Evolutionary conservation across 768 basidiomycete species (phyloP).

Genomic region (Erythrobasidium yunnanense): DNA sequence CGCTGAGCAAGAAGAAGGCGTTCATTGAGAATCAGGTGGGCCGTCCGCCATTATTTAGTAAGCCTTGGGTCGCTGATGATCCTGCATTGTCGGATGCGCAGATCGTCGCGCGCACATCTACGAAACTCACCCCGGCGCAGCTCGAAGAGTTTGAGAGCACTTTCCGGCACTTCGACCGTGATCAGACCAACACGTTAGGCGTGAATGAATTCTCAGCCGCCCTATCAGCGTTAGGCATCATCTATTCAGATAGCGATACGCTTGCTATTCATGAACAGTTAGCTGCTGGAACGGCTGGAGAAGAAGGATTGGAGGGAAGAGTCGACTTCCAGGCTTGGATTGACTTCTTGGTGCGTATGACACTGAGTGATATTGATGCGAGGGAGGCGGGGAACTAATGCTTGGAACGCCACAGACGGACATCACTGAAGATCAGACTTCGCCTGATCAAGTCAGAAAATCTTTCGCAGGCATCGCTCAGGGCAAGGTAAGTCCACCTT

Average conservation of each 20-base stretch:
- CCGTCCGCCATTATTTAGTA: not conserved
- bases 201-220: slow-evolving; percentile 84
- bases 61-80: not conserved
- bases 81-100: slow-evolving; percentile 40
- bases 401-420: slow-evolving; percentile 65
- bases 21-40: slow-evolving; percentile 92
- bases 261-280: slow-evolving; percentile 70
- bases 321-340: slow-evolving; percentile 1
- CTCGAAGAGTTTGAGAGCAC: slow-evolving; percentile 93
- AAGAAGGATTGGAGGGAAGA: not conserved
- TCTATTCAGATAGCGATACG: slow-evolving; percentile 71
- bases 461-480: slow-evolving; percentile 84
- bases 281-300: not conserved
- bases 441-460: slow-evolving; percentile 79
- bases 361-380: slow-evolving; percentile 45
- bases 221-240: slow-evolving; percentile 82
- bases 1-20: slow-evolving; percentile 75
- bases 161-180: slow-evolving; percentile 93
- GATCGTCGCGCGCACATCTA: slow-evolving; percentile 88
- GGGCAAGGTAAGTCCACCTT: slow-evolving; percentile 58
- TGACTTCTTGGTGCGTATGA: slow-evolving; percentile 5
- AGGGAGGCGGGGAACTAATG: slow-evolving; percentile 87
- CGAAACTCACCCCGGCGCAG: slow-evolving; percentile 87
- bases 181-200: slow-evolving; percentile 76
- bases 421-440: slow-evolving; percentile 89